Conservation (phyloP, 129 eudicot genomes). For the Helichrysum umbraculigerum region DNA sequence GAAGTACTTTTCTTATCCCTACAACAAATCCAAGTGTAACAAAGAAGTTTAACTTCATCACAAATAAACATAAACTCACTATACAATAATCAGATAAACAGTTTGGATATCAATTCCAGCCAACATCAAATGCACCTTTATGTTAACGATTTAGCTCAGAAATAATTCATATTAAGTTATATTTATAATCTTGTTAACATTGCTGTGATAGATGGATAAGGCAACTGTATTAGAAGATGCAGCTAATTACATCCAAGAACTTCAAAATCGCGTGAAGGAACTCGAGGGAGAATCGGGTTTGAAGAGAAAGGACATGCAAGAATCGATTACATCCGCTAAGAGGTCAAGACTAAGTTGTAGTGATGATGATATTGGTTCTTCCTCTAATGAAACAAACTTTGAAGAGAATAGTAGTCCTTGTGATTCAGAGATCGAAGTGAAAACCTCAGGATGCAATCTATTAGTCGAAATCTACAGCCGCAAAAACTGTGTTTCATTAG, state of each 20-base stretch:
- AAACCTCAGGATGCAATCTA: slow-evolving; percentile 38
- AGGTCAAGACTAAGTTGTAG: slow-evolving; percentile 32
- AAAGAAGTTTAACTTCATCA: no score
- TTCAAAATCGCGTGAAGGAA: slow-evolving; percentile 44
- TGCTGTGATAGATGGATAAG: slow-evolving; percentile 50
- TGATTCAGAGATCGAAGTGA: slow-evolving; percentile 47
- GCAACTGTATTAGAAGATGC: slow-evolving; percentile 63
- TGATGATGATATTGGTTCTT: slow-evolving; percentile 41
- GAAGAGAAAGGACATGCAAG: slow-evolving; percentile 28
- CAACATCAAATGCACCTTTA: background rate
- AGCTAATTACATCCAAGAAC: slow-evolving; percentile 44
- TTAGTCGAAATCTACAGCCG: slow-evolving; percentile 45
- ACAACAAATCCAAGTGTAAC: no score
- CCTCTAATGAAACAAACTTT: slow-evolving; percentile 36
- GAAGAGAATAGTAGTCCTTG: slow-evolving; percentile 26
- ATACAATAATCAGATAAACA: background rate
- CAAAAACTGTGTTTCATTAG: slow-evolving; percentile 28
- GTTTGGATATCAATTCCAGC: background rate
- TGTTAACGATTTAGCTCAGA: no score
- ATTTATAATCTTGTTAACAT: background rate
- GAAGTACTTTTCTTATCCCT: no score
- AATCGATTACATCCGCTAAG: slow-evolving; percentile 29
- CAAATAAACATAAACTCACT: no score
- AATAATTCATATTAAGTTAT: background rate
- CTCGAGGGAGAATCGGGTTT: slow-evolving; percentile 39